Percentiles rank a stretch among this genome's conserved stretches.
phyloP scores from a whole-genome alignment of 176 grass and related monocot genomes.

The Neostapfia colusana region DNA sequence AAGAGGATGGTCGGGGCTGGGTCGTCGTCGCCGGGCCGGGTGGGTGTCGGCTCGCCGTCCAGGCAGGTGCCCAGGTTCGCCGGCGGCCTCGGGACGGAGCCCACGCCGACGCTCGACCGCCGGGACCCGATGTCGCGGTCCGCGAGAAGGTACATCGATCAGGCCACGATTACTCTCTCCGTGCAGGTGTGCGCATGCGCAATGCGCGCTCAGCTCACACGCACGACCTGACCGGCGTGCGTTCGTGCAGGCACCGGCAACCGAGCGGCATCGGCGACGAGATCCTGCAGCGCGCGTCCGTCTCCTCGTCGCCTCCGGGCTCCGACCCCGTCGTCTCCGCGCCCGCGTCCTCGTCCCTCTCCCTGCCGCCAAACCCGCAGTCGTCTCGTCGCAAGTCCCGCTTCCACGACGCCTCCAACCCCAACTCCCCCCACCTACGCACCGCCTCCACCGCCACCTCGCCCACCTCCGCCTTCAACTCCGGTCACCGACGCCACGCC shows the following conservation, averaged over 20 bases:
- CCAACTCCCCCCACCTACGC: conserved; percentile 20
- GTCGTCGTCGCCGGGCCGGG: conserved; percentile 52
- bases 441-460: conserved; percentile 20
- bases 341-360: conserved; percentile 9
- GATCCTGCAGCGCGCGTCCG: conserved; percentile 63
- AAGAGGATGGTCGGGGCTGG: conserved; percentile 52
- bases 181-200: too few relatives aligned
- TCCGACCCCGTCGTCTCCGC: conserved; percentile 18
- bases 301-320: conserved; percentile 40
- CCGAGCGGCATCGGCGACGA: conserved; percentile 61
- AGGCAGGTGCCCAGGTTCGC: conserved; percentile 55
- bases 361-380: conserved; percentile 56
- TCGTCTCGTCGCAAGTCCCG: conserved; percentile 59
- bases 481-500: conserved; percentile 30
- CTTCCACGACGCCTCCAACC: conserved; percentile 44
- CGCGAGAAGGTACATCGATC: conserved; percentile 51
- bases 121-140: conserved; percentile 69
- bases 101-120: conserved; percentile 52
- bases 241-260: conserved; percentile 47
- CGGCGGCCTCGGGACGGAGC: conserved; percentile 30
- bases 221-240: background rate
- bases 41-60: conserved; percentile 41
- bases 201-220: background rate
- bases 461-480: background rate
- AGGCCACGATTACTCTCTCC: background rate